These are phyloP conservation scores for Colletotrichum chrysophilum DNA, from an alignment of 2,329 filamentous ascomycete genomes.

Conservation along the genomic window DNA sequence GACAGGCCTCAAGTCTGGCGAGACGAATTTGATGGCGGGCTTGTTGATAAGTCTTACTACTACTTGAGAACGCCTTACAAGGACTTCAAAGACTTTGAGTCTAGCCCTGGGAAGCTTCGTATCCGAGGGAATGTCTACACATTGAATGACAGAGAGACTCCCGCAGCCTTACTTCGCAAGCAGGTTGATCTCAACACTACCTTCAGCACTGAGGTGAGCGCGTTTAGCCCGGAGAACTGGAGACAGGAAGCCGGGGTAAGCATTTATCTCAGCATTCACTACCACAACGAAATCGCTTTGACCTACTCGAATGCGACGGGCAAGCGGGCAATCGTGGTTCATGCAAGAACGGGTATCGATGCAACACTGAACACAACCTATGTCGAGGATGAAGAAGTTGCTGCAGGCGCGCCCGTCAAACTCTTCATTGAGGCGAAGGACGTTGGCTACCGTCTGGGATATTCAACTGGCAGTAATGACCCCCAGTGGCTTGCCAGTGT, in stretches of 20 bases:
- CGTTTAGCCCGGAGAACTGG: background rate
- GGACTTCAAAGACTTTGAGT: conserved; percentile 17
- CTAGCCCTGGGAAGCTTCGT: conserved; percentile 12
- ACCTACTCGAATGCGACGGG: background rate
- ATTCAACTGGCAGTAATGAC: background rate
- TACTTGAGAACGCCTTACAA: conserved; percentile 21
- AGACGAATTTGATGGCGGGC: conserved; percentile 20
- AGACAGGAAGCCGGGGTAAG: conserved; percentile 19
- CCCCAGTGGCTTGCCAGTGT: conserved; percentile 16
- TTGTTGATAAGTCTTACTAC: conserved; percentile 19
- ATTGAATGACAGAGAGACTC: conserved; percentile 18
- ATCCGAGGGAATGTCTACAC: conserved; percentile 18
- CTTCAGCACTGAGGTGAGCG: conserved; percentile 19
- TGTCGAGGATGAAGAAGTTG: conserved; percentile 18
- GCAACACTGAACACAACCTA: conserved; percentile 18
- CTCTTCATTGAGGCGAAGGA: conserved; percentile 20
- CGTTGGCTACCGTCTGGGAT: conserved; percentile 8
- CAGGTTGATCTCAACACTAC: conserved; percentile 21
- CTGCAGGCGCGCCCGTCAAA: conserved; percentile 10
- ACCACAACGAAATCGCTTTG: conserved; percentile 20
- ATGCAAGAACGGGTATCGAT: conserved; percentile 15
- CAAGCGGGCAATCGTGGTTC: conserved; percentile 5
- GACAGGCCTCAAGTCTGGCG: conserved; percentile 10
- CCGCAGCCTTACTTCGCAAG: conserved; percentile 18
- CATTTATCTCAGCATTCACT: conserved; percentile 22